Base-by-base conservation (phyloP, 2,329 filamentous ascomycete species). In the Fusarium irregulare region DNA sequence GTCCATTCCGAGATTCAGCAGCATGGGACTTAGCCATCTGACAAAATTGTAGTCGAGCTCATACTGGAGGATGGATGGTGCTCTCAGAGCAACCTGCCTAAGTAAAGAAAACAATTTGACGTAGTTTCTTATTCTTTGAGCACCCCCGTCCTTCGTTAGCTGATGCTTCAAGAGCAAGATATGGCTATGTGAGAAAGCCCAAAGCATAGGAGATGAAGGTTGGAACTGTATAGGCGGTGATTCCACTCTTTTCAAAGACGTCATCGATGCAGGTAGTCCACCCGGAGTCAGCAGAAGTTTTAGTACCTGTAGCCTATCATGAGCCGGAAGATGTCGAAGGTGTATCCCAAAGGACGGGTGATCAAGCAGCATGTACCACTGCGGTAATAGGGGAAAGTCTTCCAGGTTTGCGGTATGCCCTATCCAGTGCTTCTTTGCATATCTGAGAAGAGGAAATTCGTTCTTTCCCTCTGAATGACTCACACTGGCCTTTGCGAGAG, bases 401-500 rank as follows among this genome's bases (percentile, higher is more conserved):
- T 56, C 12, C 1, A 59, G 1, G n/a, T 20, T 16, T 2, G 40
- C 45, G 2, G 56, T 59, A 7, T 59, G 56, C 0, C 7, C 3
- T 2, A 56, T 4, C 49, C 56, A 59, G n/a, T 56, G 25, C 1
- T 27, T 37, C 2, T 13, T 37, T 2, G 56, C 56, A 14, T 59
- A 59, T 5, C 11, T 4, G 0, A 56, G 13, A 4, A 59, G 5
- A 2, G 18, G 27, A 3, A 56, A 59, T 6, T 40, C 4, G 2
- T 37, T n/a, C 1, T 25, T n/a, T 2, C 18, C n/a, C 1, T 37
- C 23, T 12, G 13, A 20, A 0, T 13, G 4, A 21, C 23, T 6
- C 2, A 5, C 10, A 18, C 2, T 34, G 0, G 28, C 30, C 0
- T 45, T 32, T 2, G 28, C 23, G 0, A 59, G 20, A 5, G 27